A percentile compares a stretch with the other conserved stretches of the same genome.
These are phyloP conservation scores for Claviceps capensis DNA, from an alignment of 2,329 filamentous ascomycete genomes.

Conservation along the genomic window DNA sequence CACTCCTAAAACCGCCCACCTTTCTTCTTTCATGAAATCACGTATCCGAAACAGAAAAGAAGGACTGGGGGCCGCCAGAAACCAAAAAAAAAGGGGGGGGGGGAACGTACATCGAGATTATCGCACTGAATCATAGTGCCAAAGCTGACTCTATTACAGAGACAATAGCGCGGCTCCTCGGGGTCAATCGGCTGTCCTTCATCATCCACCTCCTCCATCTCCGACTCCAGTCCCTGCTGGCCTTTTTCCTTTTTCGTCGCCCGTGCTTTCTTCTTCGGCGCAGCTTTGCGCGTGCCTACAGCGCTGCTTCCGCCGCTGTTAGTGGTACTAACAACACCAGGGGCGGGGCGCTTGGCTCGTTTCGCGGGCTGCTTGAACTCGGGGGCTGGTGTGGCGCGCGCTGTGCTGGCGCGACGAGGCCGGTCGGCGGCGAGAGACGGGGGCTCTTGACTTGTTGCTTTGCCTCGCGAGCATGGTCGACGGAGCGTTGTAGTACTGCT, in stretches of 20 bases:
- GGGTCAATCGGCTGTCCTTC: constrained; percentile 60
- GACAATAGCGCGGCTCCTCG: constrained; percentile 62
- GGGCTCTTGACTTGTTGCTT: constrained; percentile 37
- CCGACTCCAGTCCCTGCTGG: constrained; percentile 23
- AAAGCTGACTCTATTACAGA: constrained; percentile 68
- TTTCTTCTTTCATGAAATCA: no score
- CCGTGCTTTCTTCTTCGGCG: constrained; percentile 50
- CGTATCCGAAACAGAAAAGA: no score
- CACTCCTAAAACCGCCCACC: no score
- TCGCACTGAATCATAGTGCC: constrained; percentile 77
- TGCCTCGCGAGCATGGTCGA: constrained; percentile 38
- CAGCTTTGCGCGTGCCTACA: constrained; percentile 57
- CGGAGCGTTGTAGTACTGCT: constrained; percentile 21
- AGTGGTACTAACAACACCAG: constrained; percentile 53
- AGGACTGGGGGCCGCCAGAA: not conserved
- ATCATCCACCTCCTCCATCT: constrained; percentile 49
- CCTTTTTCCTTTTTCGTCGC: constrained; percentile 34
- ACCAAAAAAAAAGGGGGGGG: not conserved
- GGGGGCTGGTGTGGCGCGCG: constrained; percentile 42
- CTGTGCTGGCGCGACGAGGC: constrained; percentile 41
- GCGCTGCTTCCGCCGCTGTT: constrained; percentile 50
- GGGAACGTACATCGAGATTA: constrained; percentile 52
- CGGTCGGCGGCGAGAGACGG: constrained; percentile 37
- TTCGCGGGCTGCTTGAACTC: constrained; percentile 32
- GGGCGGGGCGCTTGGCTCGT: constrained; percentile 56